Evolutionary conservation across 2,329 filamentous ascomycete species (phyloP), one percentile per base, ranked within the genome.

Genomic region (Fusarium verrucosum): DNA sequence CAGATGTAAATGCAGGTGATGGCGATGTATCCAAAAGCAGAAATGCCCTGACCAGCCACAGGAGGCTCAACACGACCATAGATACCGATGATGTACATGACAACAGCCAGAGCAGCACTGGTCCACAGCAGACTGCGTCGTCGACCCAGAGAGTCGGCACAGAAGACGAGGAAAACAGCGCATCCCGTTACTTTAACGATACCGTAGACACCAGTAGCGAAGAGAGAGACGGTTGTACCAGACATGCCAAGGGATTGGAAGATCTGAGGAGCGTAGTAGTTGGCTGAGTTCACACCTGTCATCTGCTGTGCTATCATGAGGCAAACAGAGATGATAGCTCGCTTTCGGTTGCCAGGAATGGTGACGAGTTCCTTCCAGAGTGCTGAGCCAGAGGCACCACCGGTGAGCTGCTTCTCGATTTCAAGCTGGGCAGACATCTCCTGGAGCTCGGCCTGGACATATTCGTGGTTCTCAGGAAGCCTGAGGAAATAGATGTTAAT

Each of bases 151-250:
- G 87, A 88, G 73, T 92, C 90, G 58, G 87, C 88, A 14, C 85
- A 83, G 67, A 91, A 88, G 65, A 89, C 72, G 23, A 92, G 80
- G 79, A 92, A 92, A 50, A 81, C 72, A 7, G 83, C 81, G 71
- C 87, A 90, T 35, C 86, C 84, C 10, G 81, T 76, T 76, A 89
- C 87, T 75, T 92, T 92, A 53, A 91, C 85, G 50, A 92, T 83
- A 23, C 89, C 89, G 72, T 92, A 92, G 65, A 92, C 84, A 36
- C 90, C 89, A 0, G 89, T 92, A 6, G 90, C 89, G 73, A 92
- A 90, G 22, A 92, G 84, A 17, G 84, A 85, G 36, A 84, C 81
- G 35, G 82, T 74, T 7, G 83, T 87, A 13, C 79, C 79, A 22
- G 73, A 75, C 67, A 92, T 81, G 17, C 89, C 89, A 4, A 92